Percentiles rank a stretch among this genome's conserved stretches.
Conservation (phyloP, 306 rosid genomes). For the Quercus agrifolia region DNA sequence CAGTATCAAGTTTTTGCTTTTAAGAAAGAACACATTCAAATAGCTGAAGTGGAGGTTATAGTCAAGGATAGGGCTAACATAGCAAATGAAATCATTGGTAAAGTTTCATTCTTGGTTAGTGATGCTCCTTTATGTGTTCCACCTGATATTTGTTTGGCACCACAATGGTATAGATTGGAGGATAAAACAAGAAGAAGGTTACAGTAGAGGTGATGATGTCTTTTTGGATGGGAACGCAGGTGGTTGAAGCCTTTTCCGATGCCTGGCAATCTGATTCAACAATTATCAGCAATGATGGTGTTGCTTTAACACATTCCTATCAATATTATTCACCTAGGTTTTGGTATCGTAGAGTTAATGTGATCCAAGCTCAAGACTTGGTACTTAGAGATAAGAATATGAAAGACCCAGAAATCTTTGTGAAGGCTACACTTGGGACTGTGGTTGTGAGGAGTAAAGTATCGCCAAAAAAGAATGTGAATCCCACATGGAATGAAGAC, state of each 20-base stretch:
- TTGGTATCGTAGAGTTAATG: conserved; percentile 4
- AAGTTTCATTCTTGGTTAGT: not conserved
- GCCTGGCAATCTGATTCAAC: conserved; percentile 38
- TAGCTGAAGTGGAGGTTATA: no score
- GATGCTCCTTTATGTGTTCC: not conserved
- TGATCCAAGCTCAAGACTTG: no score
- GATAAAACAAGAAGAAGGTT: not conserved
- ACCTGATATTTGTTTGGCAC: conserved; percentile 21
- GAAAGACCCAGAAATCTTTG: not conserved
- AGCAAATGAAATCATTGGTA: not conserved
- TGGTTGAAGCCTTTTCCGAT: conserved; percentile 25
- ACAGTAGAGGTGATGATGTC: conserved; percentile 4
- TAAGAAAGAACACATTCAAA: no score
- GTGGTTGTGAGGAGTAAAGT: not conserved
- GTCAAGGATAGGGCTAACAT: no score
- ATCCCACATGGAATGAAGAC: conserved; percentile 4
- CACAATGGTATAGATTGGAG: conserved; percentile 17
- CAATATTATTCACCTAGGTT: conserved; percentile 30
- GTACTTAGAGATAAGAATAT: no score
- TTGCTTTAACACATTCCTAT: conserved; percentile 23
- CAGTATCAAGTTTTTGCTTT: no score
- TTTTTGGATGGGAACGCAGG: conserved; percentile 15
- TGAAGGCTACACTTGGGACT: conserved; percentile 1
- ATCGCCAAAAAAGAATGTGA: not conserved
- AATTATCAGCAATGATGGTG: not conserved